Percentiles rank a stretch among this genome's conserved stretches.
Evolutionary conservation across 2,329 filamentous ascomycete genomes (phyloP).

Genomic region (Didymella keratinophila): DNA sequence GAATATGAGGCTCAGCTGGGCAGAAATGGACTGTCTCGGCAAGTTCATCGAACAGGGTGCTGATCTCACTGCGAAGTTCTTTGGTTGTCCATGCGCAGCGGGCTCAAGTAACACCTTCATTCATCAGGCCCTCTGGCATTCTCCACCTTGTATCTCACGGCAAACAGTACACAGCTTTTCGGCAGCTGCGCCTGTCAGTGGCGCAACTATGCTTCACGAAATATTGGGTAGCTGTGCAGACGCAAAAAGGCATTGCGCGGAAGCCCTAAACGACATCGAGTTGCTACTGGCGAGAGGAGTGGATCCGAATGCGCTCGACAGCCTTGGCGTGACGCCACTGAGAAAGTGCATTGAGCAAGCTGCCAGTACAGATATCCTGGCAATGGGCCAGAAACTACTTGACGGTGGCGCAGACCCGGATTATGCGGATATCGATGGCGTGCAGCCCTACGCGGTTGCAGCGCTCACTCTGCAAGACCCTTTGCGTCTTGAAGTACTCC

Average conservation of each 20-base stretch:
- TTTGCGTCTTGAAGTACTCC: conserved; percentile 35
- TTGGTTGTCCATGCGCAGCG: conserved; percentile 35
- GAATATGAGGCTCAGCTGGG: conserved; percentile 28
- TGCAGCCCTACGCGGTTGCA: conserved; percentile 37
- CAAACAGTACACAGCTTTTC: conserved; percentile 35
- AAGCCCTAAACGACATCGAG: conserved; percentile 43
- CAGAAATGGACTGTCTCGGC: conserved; percentile 39
- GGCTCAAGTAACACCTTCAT: conserved; percentile 32
- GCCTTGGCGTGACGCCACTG: conserved; percentile 33
- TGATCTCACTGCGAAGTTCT: conserved; percentile 32
- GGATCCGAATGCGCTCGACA: conserved; percentile 35
- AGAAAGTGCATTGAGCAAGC: conserved; percentile 38
- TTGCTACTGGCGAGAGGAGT: conserved; percentile 38
- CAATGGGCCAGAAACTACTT: conserved; percentile 36
- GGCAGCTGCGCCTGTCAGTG: conserved; percentile 22
- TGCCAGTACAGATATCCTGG: conserved; percentile 39
- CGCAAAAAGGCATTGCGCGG: conserved; percentile 41
- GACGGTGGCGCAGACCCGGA: conserved; percentile 44
- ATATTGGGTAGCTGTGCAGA: conserved; percentile 42
- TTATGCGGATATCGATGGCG: conserved; percentile 28
- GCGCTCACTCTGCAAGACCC: conserved; percentile 40
- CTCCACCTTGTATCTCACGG: conserved; percentile 35
- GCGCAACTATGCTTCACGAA: conserved; percentile 38
- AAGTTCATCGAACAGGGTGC: conserved; percentile 39
- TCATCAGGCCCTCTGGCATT: conserved; percentile 48